Evolutionary conservation across 2,329 filamentous ascomycete genomes (phyloP), one percentile per base, ranked within the genome.

Genomic region (Beauveria pseudobassiana): DNA sequence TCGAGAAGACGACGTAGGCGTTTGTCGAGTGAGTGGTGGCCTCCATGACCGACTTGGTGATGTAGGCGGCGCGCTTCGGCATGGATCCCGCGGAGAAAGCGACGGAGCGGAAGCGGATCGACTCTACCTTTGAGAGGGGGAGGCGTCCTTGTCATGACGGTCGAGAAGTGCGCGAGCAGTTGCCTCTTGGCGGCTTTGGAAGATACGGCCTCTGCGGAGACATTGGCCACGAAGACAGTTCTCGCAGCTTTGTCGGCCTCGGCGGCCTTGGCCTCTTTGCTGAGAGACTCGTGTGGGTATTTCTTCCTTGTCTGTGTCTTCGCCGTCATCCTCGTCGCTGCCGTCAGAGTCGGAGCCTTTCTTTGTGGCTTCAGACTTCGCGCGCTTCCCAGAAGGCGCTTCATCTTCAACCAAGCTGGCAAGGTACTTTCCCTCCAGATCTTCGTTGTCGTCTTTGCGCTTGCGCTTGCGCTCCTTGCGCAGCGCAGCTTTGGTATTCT

Each of bases 1-100:
- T 91, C 49, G 86, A 88, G 77, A 95, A 97, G 54, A 99, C 92
- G 34, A 84, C 91, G 72, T 99, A 99, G 52, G 95, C 95, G 72
- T 99, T 97, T 63, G 93, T 92, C 64, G 90, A 96, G 70, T 90
- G 91, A 1, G 93, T 95, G 1, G 96, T 99, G 22, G 91, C 86
- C 64, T 90, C 87, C 88, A 97, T 93, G 62, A 98, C 80, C 26
- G 92, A 87, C 72, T 93, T 92, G 69, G 91, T 96, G 64, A 93
- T 95, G 73, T 87, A 98, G 26, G 95, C 90, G n/a, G 93, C 95
- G 65, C 93, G 90, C 77, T 96, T 97, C 55, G 95, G 95, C 62
- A 97, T 83, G 18, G 86, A 80, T 42, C 80, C 83, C 30, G 86
- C 86, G 5, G 89, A 84, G 73, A 96, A 98, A 2, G 95, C 90